phyloP scores from a whole-genome alignment of 208 protist species.

The Acanthamoeba triangularis region DNA sequence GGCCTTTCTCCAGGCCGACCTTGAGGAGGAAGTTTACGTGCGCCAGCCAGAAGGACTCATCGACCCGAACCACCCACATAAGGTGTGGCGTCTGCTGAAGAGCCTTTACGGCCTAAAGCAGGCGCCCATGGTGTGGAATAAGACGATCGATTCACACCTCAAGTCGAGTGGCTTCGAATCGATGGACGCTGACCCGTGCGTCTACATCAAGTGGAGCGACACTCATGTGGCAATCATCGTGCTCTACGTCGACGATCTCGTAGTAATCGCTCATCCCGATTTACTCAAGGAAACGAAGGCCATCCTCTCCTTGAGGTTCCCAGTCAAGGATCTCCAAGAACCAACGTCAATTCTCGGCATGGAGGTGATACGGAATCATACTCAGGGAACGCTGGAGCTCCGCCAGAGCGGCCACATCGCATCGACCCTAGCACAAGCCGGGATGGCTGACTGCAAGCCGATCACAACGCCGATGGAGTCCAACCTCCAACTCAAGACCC shows the following conservation, averaged over 20 bases:
- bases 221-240: not conserved
- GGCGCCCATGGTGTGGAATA: not conserved
- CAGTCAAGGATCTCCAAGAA: conserved; percentile 6
- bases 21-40: conserved; percentile 54
- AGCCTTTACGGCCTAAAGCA: conserved; percentile 42
- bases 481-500: not conserved
- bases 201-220: not conserved
- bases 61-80: conserved; percentile 13
- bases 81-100: not conserved
- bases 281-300: not conserved
- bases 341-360: not conserved
- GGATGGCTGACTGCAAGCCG: not conserved
- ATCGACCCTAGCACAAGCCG: not conserved
- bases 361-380: not conserved
- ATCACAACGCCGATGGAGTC: not conserved
- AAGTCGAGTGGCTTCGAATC: not conserved
- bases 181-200: not conserved
- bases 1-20: not conserved
- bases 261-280: not conserved
- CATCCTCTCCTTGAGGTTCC: not conserved
- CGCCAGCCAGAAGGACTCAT: not conserved
- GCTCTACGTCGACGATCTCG: conserved; percentile 2
- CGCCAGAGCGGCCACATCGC: not conserved
- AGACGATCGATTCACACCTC: not conserved
- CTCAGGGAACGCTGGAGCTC: not conserved